Evolutionary conservation across 257 asterid species (phyloP).

Genomic region (Nicotiana undulata): DNA sequence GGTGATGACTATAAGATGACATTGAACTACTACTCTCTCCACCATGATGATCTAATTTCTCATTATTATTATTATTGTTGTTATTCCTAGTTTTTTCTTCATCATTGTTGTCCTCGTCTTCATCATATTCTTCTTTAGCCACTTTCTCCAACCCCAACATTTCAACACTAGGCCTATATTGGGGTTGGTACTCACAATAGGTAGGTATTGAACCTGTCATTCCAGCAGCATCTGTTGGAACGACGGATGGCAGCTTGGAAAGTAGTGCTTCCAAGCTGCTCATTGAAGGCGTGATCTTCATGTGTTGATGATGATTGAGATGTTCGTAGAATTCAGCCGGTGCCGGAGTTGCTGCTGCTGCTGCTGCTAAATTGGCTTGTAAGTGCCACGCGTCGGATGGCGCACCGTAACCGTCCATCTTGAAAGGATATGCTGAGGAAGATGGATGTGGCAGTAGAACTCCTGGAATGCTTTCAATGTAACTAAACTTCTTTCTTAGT

Average conservation of each 20-base stretch:
- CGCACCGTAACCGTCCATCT: constrained; percentile 31
- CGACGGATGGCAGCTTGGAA: constrained; percentile 84
- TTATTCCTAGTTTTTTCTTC: background rate
- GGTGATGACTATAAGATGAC: constrained; percentile 30
- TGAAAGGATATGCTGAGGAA: constrained; percentile 55
- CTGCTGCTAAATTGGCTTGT: constrained; percentile 12
- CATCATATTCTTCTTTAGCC: constrained; percentile 51
- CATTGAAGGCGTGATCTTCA: constrained; percentile 86
- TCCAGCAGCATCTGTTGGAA: constrained; percentile 19
- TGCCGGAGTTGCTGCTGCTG: constrained; percentile 3
- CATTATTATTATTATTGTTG: background rate
- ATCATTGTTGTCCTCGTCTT: constrained; percentile 22
- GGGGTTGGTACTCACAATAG: constrained; percentile 28
- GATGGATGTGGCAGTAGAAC: constrained; percentile 92
- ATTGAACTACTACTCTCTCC: constrained; percentile 40
- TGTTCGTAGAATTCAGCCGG: constrained; percentile 35
- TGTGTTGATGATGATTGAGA: constrained; percentile 22
- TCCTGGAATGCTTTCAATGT: constrained; percentile 96
- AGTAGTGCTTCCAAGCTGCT: constrained; percentile 96
- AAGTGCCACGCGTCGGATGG: constrained; percentile 51
- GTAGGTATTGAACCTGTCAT: constrained; percentile 22
- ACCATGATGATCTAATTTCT: constrained; percentile 10
- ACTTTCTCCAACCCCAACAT: constrained; percentile 37
- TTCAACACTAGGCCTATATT: constrained; percentile 31
- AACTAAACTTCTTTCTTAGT: constrained; percentile 80